Conservation (phyloP, 2,329 filamentous ascomycete genomes). For the Paracorniculantispora psalliotae region DNA sequence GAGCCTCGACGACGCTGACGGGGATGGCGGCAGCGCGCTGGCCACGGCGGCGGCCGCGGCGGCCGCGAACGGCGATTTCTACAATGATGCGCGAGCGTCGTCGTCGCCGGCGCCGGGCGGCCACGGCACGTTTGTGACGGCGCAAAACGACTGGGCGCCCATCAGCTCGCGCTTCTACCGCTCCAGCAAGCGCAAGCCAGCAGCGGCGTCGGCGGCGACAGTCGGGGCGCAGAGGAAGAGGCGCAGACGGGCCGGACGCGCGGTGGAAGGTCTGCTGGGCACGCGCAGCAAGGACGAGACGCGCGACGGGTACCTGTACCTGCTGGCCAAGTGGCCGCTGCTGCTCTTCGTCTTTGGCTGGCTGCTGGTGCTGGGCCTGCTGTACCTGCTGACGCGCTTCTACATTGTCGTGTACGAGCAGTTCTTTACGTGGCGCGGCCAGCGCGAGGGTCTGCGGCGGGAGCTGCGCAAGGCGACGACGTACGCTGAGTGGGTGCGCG, state of each 20-base stretch:
- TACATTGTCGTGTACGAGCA: constrained; percentile 95
- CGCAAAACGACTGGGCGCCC: constrained; percentile 93
- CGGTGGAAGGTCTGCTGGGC: constrained; percentile 38
- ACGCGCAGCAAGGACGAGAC: constrained; percentile 81
- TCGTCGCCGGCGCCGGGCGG: background rate
- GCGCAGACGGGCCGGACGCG: constrained; percentile 32
- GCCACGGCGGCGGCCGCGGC: constrained; percentile 16
- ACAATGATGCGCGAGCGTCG: constrained; percentile 20
- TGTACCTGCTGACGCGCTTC: constrained; percentile 75
- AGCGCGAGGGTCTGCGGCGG: constrained; percentile 63
- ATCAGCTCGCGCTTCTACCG: constrained; percentile 64
- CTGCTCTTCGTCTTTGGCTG: constrained; percentile 74
- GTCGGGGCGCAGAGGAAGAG: constrained; percentile 23
- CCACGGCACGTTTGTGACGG: constrained; percentile 66
- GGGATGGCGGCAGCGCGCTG: constrained; percentile 22
- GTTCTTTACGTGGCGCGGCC: constrained; percentile 82
- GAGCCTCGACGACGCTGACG: constrained; percentile 28
- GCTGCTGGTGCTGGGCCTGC: constrained; percentile 64
- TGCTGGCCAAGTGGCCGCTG: constrained; percentile 86
- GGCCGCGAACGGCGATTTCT: constrained; percentile 17
- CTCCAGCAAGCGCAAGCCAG: constrained; percentile 31
- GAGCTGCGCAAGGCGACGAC: constrained; percentile 66
- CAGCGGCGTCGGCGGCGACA: background rate
- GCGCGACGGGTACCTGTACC: constrained; percentile 86
- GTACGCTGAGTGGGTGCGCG: constrained; percentile 79